These are phyloP conservation scores for Pseudozyma pruni DNA, from an alignment of 1,284 basidiomycete genomes.

Conservation along the genomic window DNA sequence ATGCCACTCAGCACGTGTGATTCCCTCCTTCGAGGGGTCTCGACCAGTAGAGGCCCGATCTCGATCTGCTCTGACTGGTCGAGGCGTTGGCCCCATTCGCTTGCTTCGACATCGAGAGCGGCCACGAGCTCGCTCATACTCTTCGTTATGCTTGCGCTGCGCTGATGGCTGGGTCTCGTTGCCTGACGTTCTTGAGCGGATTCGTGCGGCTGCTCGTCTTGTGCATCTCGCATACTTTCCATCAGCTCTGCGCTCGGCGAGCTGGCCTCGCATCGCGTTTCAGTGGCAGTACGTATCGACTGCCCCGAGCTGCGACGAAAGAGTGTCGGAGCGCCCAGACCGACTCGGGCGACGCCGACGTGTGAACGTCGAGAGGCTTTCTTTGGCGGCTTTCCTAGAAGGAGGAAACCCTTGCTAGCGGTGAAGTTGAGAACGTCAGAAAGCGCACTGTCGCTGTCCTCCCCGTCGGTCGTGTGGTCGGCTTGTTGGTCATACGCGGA, in stretches of 20 bases:
- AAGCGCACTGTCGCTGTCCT: conserved; percentile 25
- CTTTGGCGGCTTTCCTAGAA: not conserved
- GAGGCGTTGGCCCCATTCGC: conserved; percentile 13
- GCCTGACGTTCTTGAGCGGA: not conserved
- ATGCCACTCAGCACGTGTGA: conserved; percentile 1
- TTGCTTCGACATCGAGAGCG: conserved; percentile 38
- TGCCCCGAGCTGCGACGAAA: conserved; percentile 6
- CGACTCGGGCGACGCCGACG: conserved; percentile 17
- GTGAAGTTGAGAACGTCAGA: conserved; percentile 37
- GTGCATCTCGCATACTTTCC: conserved; percentile 1
- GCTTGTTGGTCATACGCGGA: not conserved
- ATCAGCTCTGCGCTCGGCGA: conserved; percentile 3
- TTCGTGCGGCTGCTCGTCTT: not conserved
- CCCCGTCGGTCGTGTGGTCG: conserved; percentile 9
- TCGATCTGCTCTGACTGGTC: not conserved
- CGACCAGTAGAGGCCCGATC: not conserved
- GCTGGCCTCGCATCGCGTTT: not conserved
- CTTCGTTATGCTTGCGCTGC: conserved; percentile 27
- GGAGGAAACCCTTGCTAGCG: conserved; percentile 14
- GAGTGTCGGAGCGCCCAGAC: conserved; percentile 14
- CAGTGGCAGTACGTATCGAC: conserved; percentile 1
- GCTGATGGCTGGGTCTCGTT: conserved; percentile 8
- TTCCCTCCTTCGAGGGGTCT: conserved; percentile 1
- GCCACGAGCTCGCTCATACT: conserved; percentile 45
- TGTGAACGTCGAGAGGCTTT: not conserved